Conservation (phyloP, 495 filamentous ascomycete genomes). For the Apodospora peruviana region DNA sequence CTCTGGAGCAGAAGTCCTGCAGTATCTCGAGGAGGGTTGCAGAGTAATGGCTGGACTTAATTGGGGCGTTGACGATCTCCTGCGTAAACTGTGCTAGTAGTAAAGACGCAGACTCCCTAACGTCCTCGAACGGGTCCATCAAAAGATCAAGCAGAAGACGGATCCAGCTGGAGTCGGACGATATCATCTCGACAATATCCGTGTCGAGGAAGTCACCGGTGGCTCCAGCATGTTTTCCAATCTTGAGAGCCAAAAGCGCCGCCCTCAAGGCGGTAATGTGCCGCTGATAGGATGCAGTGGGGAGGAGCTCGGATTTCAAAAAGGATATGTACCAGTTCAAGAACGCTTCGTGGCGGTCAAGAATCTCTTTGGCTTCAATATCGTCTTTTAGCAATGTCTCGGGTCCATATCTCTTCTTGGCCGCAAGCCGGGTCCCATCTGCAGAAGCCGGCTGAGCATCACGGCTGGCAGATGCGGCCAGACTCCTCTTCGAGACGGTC, state of each 20-base stretch:
- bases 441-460: background rate
- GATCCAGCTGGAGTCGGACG: constrained; percentile 43
- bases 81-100: constrained; percentile 45
- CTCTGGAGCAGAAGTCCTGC: constrained; percentile 37
- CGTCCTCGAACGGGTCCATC: constrained; percentile 88
- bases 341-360: constrained; percentile 51
- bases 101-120: constrained; percentile 59
- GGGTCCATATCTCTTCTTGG: constrained; percentile 20
- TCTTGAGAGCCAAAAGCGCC: constrained; percentile 53
- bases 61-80: constrained; percentile 14
- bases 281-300: constrained; percentile 77
- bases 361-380: constrained; percentile 16
- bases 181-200: constrained; percentile 15
- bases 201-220: constrained; percentile 21
- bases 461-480: constrained; percentile 1
- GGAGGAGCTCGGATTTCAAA: constrained; percentile 62
- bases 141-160: constrained; percentile 70
- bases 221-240: constrained; percentile 30
- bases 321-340: constrained; percentile 65
- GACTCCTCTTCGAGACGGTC: constrained; percentile 34
- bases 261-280: constrained; percentile 75
- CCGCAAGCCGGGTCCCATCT: background rate
- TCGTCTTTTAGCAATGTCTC: constrained; percentile 17
- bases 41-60: constrained; percentile 1
- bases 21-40: constrained; percentile 22